Evolutionary conservation across 345 rosid genomes (phyloP).

Genomic region (Raphanus raphanistrum): DNA sequence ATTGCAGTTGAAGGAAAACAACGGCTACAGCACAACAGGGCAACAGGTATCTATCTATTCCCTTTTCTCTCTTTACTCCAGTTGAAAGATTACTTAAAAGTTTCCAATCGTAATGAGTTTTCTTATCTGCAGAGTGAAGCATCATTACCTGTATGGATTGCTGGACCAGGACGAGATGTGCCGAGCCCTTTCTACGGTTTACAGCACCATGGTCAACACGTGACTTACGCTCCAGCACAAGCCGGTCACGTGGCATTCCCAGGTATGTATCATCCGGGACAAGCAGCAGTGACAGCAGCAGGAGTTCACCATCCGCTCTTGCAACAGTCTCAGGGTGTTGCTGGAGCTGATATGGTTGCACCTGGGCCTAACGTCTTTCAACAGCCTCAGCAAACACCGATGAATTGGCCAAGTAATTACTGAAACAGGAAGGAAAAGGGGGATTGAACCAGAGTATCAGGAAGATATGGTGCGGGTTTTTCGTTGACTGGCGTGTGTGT

Average conservation of each 20-base stretch:
- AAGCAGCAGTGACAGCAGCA: slow-evolving; percentile 68
- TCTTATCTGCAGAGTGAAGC: slow-evolving; percentile 69
- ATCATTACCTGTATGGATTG: slow-evolving; percentile 77
- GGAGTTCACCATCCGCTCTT: slow-evolving; percentile 66
- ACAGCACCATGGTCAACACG: slow-evolving; percentile 86
- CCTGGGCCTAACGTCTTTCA: slow-evolving; percentile 73
- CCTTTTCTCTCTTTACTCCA: background rate
- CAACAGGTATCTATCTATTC: slow-evolving; percentile 54
- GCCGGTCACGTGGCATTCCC: slow-evolving; percentile 67
- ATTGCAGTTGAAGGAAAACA: slow-evolving; percentile 80
- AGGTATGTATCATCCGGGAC: slow-evolving; percentile 73
- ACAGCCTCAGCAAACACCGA: slow-evolving; percentile 90
- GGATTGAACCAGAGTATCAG: slow-evolving; percentile 27
- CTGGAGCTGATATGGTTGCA: slow-evolving; percentile 76
- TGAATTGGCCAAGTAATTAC: slow-evolving; percentile 88
- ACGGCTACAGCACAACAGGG: slow-evolving; percentile 66
- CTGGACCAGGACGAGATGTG: slow-evolving; percentile 76
- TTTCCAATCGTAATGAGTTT: slow-evolving; percentile 26
- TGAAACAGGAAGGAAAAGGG: slow-evolving; percentile 24
- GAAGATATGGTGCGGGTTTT: slow-evolving; percentile 16
- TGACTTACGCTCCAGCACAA: slow-evolving; percentile 72
- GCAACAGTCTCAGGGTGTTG: slow-evolving; percentile 75
- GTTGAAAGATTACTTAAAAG: background rate
- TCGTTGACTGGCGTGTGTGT: slow-evolving; percentile 3
- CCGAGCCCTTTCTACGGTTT: slow-evolving; percentile 76